Evolutionary conservation across 805 yeast species (phyloP).

Genomic region (Komagataella phaffii): DNA sequence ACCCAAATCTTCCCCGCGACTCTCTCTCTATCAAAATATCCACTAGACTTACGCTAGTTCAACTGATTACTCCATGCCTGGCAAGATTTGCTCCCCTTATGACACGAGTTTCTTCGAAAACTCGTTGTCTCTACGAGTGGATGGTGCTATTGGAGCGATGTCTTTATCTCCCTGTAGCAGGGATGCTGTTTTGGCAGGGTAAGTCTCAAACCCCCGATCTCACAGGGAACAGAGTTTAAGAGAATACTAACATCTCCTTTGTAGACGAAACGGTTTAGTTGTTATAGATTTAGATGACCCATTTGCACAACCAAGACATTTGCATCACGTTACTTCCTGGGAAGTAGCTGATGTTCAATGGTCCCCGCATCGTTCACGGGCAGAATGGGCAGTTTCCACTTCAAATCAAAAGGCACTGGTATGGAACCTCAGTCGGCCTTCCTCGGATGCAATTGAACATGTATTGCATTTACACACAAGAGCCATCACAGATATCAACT

Average conservation of each 20-base stretch:
- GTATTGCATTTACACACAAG: slow-evolving; percentile 83
- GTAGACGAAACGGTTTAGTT: slow-evolving; percentile 59
- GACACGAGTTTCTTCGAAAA: slow-evolving; percentile 61
- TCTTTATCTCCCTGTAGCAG: slow-evolving; percentile 82
- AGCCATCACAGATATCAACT: slow-evolving; percentile 92
- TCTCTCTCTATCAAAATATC: background rate
- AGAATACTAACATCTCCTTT: background rate
- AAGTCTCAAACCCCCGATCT: slow-evolving; percentile 6
- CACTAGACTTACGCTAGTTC: background rate
- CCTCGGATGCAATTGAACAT: slow-evolving; percentile 62
- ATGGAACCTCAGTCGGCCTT: slow-evolving; percentile 73
- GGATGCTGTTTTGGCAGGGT: slow-evolving; percentile 84
- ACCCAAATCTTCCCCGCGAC: background rate
- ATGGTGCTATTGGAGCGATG: slow-evolving; percentile 87
- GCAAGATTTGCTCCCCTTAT: slow-evolving; percentile 13
- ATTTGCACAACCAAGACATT: slow-evolving; percentile 87
- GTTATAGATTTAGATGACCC: slow-evolving; percentile 94
- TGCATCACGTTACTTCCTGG: slow-evolving; percentile 89
- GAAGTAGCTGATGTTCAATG: slow-evolving; percentile 98
- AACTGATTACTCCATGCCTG: background rate
- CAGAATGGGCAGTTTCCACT: slow-evolving; percentile 87
- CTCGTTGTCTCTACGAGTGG: slow-evolving; percentile 73
- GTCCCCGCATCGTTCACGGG: slow-evolving; percentile 82
- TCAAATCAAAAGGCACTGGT: slow-evolving; percentile 91
- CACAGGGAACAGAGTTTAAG: background rate